phyloP scores from a whole-genome alignment of 139 green algal genomes.

The Auxenochlorella pyrenoidosa region DNA sequence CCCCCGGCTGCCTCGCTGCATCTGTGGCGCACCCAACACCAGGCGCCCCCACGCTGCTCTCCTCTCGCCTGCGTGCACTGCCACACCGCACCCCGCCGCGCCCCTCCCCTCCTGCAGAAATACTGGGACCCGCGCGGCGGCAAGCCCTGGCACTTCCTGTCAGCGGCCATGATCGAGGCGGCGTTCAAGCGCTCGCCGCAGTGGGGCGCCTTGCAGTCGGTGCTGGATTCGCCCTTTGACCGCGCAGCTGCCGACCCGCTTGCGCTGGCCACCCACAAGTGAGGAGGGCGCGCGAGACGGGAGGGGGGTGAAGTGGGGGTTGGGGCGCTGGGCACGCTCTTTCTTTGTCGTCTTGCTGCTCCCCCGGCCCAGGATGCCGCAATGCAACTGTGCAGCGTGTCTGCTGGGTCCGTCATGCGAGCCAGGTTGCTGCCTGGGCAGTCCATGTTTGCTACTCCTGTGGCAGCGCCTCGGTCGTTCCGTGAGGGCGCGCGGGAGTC shows the following conservation, averaged over 20 bases:
- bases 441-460: too few relatives aligned
- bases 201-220: slow-evolving; percentile 9
- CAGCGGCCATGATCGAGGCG: background rate
- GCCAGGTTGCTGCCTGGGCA: too few relatives aligned
- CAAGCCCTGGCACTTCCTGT: slow-evolving; percentile 27
- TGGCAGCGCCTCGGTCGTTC: too few relatives aligned
- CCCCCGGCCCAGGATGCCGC: too few relatives aligned
- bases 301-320: background rate
- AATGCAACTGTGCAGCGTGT: too few relatives aligned
- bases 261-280: too few relatives aligned
- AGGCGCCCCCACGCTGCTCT: background rate
- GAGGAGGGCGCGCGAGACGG: background rate
- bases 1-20: too few relatives aligned
- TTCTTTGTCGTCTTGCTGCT: too few relatives aligned
- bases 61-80: background rate
- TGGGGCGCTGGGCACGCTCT: background rate
- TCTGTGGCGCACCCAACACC: too few relatives aligned
- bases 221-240: background rate
- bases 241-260: too few relatives aligned
- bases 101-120: slow-evolving; percentile 19
- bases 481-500: too few relatives aligned
- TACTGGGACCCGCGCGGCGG: background rate
- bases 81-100: background rate
- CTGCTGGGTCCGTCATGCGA: too few relatives aligned
- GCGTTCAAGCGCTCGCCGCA: slow-evolving; percentile 52